A percentile compares a stretch with the other conserved stretches of the same genome.
Evolutionary conservation across 192 early-diverging fungal species (phyloP).

Genomic region (Chytriomyces hyalinus): DNA sequence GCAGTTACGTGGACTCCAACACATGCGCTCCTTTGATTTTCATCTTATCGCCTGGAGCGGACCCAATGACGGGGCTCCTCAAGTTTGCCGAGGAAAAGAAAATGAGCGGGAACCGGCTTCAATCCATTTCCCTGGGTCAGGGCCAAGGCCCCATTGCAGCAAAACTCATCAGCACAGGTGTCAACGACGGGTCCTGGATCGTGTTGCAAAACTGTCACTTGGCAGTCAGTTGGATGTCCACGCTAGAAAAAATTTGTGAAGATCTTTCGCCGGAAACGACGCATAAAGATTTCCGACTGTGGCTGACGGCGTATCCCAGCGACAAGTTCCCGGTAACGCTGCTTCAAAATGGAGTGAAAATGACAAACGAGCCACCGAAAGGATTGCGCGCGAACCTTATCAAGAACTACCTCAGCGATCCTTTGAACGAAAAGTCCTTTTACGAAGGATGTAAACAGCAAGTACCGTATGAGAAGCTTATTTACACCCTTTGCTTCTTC

Average conservation of each 20-base stretch:
- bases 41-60: constrained; percentile 64
- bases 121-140: constrained; percentile 66
- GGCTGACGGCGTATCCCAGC: constrained; percentile 63
- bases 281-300: constrained; percentile 60
- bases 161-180: constrained; percentile 55
- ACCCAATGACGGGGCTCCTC: constrained; percentile 62
- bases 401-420: constrained; percentile 61
- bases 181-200: constrained; percentile 63
- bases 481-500: constrained; percentile 66
- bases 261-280: constrained; percentile 60
- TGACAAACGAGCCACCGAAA: constrained; percentile 67
- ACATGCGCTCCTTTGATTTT: constrained; percentile 59
- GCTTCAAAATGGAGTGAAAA: constrained; percentile 68
- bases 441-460: constrained; percentile 67
- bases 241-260: constrained; percentile 66
- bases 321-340: constrained; percentile 66
- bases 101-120: constrained; percentile 59
- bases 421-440: constrained; percentile 63
- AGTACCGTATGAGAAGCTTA: constrained; percentile 54
- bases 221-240: constrained; percentile 69
- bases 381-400: constrained; percentile 59
- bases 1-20: constrained; percentile 63
- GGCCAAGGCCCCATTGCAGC: constrained; percentile 69
- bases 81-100: constrained; percentile 63
- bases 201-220: constrained; percentile 69